These are phyloP conservation scores for Sclerotinia subarctica DNA, from an alignment of 2,329 filamentous ascomycete genomes.

Conservation along the genomic window DNA sequence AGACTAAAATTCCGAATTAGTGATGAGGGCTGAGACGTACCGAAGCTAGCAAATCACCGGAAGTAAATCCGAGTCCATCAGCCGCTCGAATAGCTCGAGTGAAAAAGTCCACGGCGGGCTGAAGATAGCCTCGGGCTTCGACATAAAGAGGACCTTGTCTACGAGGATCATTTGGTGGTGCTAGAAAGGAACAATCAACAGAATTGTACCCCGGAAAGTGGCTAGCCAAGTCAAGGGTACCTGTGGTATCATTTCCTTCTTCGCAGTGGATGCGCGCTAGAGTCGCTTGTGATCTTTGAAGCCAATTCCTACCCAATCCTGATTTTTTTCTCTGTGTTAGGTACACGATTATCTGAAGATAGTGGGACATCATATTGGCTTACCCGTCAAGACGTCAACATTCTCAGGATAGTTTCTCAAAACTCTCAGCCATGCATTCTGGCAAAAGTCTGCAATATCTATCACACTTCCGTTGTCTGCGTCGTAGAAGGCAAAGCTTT, in stretches of 20 bases:
- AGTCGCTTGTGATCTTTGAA: slow-evolving; percentile 48
- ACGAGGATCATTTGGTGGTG: slow-evolving; percentile 38
- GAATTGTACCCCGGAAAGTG: slow-evolving; percentile 16
- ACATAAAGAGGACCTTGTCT: slow-evolving; percentile 45
- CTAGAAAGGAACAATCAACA: slow-evolving; percentile 36
- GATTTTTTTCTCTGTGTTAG: slow-evolving; percentile 9
- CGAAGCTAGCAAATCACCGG: slow-evolving; percentile 45
- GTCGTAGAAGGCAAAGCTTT: slow-evolving; percentile 49
- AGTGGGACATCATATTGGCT: slow-evolving; percentile 20
- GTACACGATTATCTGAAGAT: background rate
- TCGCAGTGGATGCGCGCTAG: slow-evolving; percentile 47
- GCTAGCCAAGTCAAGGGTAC: slow-evolving; percentile 25
- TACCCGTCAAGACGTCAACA: slow-evolving; percentile 44
- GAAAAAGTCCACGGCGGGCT: slow-evolving; percentile 52
- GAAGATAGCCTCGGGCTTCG: slow-evolving; percentile 49
- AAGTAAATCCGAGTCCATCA: slow-evolving; percentile 39
- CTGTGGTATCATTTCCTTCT: slow-evolving; percentile 40
- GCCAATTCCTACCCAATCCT: slow-evolving; percentile 52
- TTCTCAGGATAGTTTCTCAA: slow-evolving; percentile 45
- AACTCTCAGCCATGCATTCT: slow-evolving; percentile 46
- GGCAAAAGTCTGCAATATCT: slow-evolving; percentile 50
- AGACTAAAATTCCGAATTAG: background rate
- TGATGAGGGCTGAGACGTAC: slow-evolving; percentile 35
- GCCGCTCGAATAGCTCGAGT: slow-evolving; percentile 46
- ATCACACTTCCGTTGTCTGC: slow-evolving; percentile 45